These are phyloP conservation scores for Eruca vesicaria DNA, from an alignment of 441 rosid genomes.

Conservation along the genomic window DNA sequence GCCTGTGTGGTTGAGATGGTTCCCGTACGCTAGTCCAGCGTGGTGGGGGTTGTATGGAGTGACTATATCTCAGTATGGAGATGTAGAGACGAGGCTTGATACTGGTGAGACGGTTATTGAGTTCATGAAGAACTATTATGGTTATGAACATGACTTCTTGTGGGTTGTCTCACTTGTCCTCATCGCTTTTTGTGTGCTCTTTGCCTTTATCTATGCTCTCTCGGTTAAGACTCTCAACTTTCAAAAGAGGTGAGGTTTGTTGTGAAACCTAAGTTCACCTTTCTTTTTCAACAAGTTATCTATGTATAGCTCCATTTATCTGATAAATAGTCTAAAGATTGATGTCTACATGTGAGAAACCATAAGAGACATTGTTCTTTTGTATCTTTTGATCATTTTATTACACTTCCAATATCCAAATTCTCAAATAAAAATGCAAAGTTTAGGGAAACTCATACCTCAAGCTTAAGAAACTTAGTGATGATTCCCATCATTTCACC, in stretches of 20 bases:
- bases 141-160: conserved; percentile 42
- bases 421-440: neutral
- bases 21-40: conserved; percentile 46
- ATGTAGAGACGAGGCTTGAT: conserved; percentile 30
- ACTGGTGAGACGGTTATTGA: conserved; percentile 37
- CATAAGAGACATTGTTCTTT: neutral
- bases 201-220: conserved; percentile 39
- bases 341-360: neutral
- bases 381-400: conserved; percentile 1
- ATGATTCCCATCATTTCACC: conserved; percentile 93
- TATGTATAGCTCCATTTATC: neutral
- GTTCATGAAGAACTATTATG: conserved; percentile 38
- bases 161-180: conserved; percentile 36
- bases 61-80: conserved; percentile 48
- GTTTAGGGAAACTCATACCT: neutral
- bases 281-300: neutral
- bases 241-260: conserved; percentile 34
- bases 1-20: conserved; percentile 62
- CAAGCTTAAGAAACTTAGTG: conserved; percentile 59
- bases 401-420: conserved; percentile 16
- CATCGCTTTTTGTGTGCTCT: conserved; percentile 32
- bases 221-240: conserved; percentile 47
- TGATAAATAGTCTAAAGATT: neutral
- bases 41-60: conserved; percentile 61
- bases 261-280: neutral